These are phyloP conservation scores for Periconia digitata DNA, from an alignment of 2,329 filamentous ascomycete species.

Conservation along the genomic window DNA sequence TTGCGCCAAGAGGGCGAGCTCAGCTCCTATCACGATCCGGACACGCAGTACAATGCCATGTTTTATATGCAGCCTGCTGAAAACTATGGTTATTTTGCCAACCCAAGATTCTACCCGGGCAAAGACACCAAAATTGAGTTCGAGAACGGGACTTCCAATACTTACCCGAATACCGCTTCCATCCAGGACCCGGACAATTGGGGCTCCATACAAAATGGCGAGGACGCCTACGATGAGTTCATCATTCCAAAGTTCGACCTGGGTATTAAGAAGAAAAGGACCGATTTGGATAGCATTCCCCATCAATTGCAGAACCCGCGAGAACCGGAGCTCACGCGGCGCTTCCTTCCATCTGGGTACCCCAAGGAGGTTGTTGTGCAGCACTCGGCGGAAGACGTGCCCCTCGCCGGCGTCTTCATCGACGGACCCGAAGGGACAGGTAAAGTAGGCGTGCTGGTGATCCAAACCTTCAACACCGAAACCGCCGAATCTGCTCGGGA, in stretches of 20 bases:
- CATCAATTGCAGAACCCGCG: slow-evolving; percentile 30
- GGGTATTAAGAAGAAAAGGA: slow-evolving; percentile 28
- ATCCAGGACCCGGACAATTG: slow-evolving; percentile 28
- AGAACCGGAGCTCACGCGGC: slow-evolving; percentile 27
- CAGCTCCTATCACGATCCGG: slow-evolving; percentile 43
- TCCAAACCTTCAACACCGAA: slow-evolving; percentile 44
- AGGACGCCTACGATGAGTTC: slow-evolving; percentile 46
- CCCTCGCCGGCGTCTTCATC: slow-evolving; percentile 51
- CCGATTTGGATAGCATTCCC: slow-evolving; percentile 27
- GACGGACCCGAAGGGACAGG: slow-evolving; percentile 32
- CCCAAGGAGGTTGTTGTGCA: slow-evolving; percentile 40
- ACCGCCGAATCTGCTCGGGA: slow-evolving; percentile 20
- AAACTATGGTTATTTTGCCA: slow-evolving; percentile 32
- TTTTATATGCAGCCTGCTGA: slow-evolving; percentile 40
- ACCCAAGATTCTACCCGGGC: slow-evolving; percentile 37
- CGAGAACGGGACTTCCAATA: slow-evolving; percentile 38
- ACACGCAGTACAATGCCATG: slow-evolving; percentile 44
- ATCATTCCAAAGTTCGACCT: slow-evolving; percentile 15
- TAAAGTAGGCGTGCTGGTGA: slow-evolving; percentile 51
- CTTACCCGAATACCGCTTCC: slow-evolving; percentile 34
- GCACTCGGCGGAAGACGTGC: slow-evolving; percentile 31
- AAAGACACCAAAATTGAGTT: slow-evolving; percentile 32
- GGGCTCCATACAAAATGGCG: slow-evolving; percentile 34
- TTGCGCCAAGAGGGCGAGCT: slow-evolving; percentile 34
- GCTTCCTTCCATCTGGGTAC: slow-evolving; percentile 33